A percentile compares a stretch with the other conserved stretches of the same genome.
These are phyloP conservation scores for Adiantum capillusveneris DNA, from an alignment of 75 land plant genomes.

Conservation along the genomic window DNA sequence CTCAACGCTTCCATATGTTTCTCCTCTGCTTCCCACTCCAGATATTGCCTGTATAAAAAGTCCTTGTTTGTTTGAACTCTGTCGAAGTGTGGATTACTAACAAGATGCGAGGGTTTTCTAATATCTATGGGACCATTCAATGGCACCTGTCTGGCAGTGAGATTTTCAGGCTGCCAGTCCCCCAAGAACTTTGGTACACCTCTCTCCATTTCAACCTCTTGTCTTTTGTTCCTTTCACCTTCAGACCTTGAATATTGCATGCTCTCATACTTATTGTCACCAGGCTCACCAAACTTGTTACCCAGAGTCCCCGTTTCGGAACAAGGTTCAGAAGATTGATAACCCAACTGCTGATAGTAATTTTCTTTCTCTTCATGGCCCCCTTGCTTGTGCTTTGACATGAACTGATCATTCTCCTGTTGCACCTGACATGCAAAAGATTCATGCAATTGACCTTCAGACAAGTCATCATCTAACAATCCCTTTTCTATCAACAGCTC, in stretches of 20 bases:
- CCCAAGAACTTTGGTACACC: background rate
- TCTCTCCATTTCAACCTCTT: background rate
- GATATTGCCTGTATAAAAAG: background rate
- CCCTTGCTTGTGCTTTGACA: too few relatives aligned
- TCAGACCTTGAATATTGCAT: background rate
- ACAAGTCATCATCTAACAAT: conserved; percentile 5
- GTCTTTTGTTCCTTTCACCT: background rate
- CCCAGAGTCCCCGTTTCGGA: background rate
- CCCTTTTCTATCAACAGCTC: conserved; percentile 12
- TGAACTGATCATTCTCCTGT: background rate
- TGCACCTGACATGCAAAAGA: background rate
- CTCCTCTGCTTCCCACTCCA: conserved; percentile 3
- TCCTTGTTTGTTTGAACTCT: too few relatives aligned
- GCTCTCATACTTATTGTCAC: too few relatives aligned
- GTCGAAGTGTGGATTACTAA: too few relatives aligned
- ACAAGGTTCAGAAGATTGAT: too few relatives aligned
- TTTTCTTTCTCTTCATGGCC: background rate
- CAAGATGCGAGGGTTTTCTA: too few relatives aligned
- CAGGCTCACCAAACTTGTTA: background rate
- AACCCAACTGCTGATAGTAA: too few relatives aligned
- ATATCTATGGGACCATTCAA: too few relatives aligned
- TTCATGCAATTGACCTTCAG: background rate
- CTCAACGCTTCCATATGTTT: conserved; percentile 6
- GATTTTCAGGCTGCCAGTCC: background rate
- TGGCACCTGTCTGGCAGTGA: background rate